Base-by-base conservation (phyloP, 2,329 filamentous ascomycete genomes). In the Colletotrichum sp. region DNA sequence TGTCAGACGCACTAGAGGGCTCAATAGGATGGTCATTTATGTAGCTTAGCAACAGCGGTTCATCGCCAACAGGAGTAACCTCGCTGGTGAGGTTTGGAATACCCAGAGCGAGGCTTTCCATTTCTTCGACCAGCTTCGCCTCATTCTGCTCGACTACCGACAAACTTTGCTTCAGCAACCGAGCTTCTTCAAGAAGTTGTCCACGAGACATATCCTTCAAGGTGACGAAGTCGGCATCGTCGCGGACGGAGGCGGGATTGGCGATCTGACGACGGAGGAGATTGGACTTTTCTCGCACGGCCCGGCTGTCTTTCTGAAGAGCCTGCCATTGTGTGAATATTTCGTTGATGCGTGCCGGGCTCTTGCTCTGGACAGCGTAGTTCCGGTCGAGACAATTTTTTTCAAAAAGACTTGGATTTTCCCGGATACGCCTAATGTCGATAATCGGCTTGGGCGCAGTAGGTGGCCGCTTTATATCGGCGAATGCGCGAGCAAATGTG, bases 381-480 rank as follows among this genome's bases (percentile, higher is more conserved):
- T 98, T 98, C 79, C 97, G 93, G 79, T 96, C 93, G 75, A 94
- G 83, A 85, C 95, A 98, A 82, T 98, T 99, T 79, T 93, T 89
- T 80, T 94, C 91, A 88, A 98, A 95, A 18, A 98, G 89, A 16
- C 93, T 91, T 18, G 94, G 92, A 84, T 98, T 95, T 81, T 95
- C 91, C 74, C 96, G 96, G 83, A 99, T 98, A 86, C 97, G 94
- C 84, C 95, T 96, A 82, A 98, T 90, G 86, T 98, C 94, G 79
- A 98, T 90, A 63, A 90, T 90, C 30, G 95, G 92, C 83, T 95
- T 96, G 13, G 95, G 96, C 16, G 95, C 96, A 68, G 91, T 93
- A 3, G 94, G 89, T 6, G 94, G 94, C 52, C 93, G 89, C 74
- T 83, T 84, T 60, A 75, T 70, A 63, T 83, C 81, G 64, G 80